phyloP scores from a whole-genome alignment of 2,329 filamentous ascomycete genomes.

The Didymella keratinophila region DNA sequence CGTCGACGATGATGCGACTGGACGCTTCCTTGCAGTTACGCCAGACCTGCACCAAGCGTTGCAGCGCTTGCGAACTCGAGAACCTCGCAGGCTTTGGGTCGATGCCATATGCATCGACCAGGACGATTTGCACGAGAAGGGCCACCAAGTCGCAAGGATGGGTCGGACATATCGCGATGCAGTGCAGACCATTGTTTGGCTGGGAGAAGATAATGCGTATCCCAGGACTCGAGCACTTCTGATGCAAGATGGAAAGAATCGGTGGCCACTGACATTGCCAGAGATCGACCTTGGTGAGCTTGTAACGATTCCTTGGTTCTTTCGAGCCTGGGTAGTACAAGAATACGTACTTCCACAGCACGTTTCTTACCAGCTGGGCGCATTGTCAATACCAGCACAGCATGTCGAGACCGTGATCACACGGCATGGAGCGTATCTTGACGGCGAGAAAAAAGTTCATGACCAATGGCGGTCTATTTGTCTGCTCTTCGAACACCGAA shows the following conservation, averaged over 20 bases:
- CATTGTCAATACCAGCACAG: slow-evolving; percentile 5
- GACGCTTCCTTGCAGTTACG: slow-evolving; percentile 3
- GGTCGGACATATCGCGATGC: slow-evolving; percentile 20
- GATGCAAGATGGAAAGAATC: slow-evolving; percentile 14
- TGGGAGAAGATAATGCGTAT: slow-evolving; percentile 17
- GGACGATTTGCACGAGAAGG: slow-evolving; percentile 19
- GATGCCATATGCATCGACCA: slow-evolving; percentile 31
- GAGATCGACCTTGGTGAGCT: slow-evolving; percentile 16
- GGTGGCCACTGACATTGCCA: slow-evolving; percentile 18
- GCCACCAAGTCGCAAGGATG: slow-evolving; percentile 23
- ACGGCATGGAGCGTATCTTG: slow-evolving; percentile 10
- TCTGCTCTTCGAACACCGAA: slow-evolving; percentile 14
- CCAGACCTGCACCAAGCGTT: slow-evolving; percentile 11
- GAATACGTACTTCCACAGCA: slow-evolving; percentile 12
- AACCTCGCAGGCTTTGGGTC: slow-evolving; percentile 20
- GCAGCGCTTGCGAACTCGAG: slow-evolving; percentile 3
- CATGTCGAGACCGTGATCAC: slow-evolving; percentile 14
- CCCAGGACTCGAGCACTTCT: slow-evolving; percentile 16
- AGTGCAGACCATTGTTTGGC: slow-evolving; percentile 19
- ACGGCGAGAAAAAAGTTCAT: slow-evolving; percentile 7
- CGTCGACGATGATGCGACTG: background rate
- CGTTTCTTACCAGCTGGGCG: slow-evolving; percentile 6
- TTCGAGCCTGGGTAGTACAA: slow-evolving; percentile 16
- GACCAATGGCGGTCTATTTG: slow-evolving; percentile 16
- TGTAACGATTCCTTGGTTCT: slow-evolving; percentile 11